These are phyloP conservation scores for Yamadazyma epiphylla DNA, from an alignment of 1,139 yeast genomes.

Conservation along the genomic window DNA sequence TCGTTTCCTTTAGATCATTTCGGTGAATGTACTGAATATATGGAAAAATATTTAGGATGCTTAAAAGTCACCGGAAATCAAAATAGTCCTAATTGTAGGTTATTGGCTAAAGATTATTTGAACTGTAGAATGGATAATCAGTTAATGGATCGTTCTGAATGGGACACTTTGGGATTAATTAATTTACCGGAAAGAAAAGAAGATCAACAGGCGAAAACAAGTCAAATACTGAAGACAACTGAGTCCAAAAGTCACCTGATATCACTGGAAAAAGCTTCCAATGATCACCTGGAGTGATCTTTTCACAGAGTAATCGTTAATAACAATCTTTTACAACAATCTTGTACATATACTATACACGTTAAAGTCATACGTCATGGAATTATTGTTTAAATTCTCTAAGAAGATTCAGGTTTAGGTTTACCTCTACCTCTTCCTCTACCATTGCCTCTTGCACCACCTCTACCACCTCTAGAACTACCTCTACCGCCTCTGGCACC, in stretches of 20 bases:
- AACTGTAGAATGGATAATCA: conserved; percentile 89
- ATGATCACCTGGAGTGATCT: too few relatives aligned
- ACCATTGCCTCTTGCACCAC: conserved; percentile 18
- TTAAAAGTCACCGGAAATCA: conserved; percentile 73
- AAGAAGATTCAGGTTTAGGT: too few relatives aligned
- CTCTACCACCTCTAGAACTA: conserved; percentile 18
- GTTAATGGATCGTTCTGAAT: conserved; percentile 76
- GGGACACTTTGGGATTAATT: conserved; percentile 75
- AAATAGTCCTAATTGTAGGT: conserved; percentile 86
- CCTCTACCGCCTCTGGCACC: conserved; percentile 24
- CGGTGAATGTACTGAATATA: conserved; percentile 74
- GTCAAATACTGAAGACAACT: not conserved
- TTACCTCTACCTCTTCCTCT: conserved; percentile 25
- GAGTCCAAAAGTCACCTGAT: too few relatives aligned
- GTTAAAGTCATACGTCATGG: too few relatives aligned
- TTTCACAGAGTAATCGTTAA: too few relatives aligned
- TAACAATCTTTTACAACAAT: too few relatives aligned
- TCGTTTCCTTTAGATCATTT: conserved; percentile 94
- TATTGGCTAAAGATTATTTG: conserved; percentile 76
- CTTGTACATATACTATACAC: too few relatives aligned
- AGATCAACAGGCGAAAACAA: not conserved
- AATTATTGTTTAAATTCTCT: too few relatives aligned
- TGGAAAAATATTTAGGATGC: conserved; percentile 75
- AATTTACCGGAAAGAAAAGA: conserved; percentile 51
- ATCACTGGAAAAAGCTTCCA: too few relatives aligned